phyloP scores from a whole-genome alignment of 805 yeast species.

The Nakazawaea ishiwadae region DNA sequence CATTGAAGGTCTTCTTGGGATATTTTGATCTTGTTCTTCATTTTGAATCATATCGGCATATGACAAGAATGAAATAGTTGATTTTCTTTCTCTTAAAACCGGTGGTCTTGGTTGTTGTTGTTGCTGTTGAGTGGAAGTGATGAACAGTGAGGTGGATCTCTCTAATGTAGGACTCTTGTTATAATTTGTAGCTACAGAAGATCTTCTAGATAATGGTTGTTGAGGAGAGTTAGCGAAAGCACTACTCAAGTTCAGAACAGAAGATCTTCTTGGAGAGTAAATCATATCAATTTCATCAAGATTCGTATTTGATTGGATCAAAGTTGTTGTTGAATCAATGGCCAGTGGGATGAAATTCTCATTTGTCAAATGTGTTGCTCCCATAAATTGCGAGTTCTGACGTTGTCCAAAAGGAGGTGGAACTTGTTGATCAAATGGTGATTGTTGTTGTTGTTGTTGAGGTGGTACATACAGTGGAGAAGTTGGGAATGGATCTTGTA shows the following conservation, averaged over 20 bases:
- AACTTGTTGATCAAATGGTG: not conserved
- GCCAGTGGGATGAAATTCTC: constrained; percentile 56
- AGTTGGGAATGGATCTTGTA: constrained; percentile 46
- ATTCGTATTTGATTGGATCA: constrained; percentile 34
- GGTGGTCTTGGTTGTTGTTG: constrained; percentile 4
- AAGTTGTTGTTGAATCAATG: constrained; percentile 42
- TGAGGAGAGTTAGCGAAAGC: constrained; percentile 13
- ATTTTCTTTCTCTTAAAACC: constrained; percentile 21
- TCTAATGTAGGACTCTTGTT: constrained; percentile 12
- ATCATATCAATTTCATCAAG: constrained; percentile 46
- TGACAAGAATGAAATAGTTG: constrained; percentile 54
- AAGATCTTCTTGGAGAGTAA: constrained; percentile 44
- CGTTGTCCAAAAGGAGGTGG: too few relatives aligned
- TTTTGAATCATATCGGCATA: constrained; percentile 76
- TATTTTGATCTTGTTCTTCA: constrained; percentile 45
- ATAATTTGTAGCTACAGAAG: constrained; percentile 6
- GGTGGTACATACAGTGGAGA: not conserved
- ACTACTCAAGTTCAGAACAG: constrained; percentile 45
- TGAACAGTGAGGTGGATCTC: constrained; percentile 11
- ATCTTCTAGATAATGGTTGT: constrained; percentile 11
- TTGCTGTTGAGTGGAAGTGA: constrained; percentile 7
- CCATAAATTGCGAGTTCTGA: constrained; percentile 22
- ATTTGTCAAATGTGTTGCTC: constrained; percentile 33
- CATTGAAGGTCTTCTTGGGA: constrained; percentile 57
- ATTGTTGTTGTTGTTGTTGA: constrained; percentile 1